phyloP scores from a whole-genome alignment of 2,329 filamentous ascomycete genomes.

The Ascocoryne sarcoides region DNA sequence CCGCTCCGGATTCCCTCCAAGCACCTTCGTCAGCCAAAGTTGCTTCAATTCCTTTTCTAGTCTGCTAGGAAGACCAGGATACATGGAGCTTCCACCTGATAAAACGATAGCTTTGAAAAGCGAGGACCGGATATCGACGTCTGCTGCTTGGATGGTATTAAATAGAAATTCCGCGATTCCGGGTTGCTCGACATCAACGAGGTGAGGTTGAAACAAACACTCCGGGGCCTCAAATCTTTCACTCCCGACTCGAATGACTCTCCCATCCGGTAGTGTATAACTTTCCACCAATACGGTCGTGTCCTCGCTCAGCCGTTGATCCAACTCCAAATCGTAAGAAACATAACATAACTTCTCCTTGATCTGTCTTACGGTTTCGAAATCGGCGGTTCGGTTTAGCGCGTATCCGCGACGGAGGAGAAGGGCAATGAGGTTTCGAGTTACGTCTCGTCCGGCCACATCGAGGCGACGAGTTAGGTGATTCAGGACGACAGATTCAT shows the following conservation, averaged over 20 bases:
- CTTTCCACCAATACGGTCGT: constrained; percentile 95
- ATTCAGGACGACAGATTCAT: constrained; percentile 95
- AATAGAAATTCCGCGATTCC: constrained; percentile 96
- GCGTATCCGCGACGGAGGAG: constrained; percentile 91
- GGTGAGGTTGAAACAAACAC: constrained; percentile 95
- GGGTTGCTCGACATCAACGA: constrained; percentile 94
- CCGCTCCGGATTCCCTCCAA: constrained; percentile 86
- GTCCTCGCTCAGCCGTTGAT: constrained; percentile 93
- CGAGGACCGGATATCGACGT: constrained; percentile 88
- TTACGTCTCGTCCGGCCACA: constrained; percentile 93
- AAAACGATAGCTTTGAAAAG: constrained; percentile 97
- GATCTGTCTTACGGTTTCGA: constrained; percentile 97
- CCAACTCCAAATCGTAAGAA: constrained; percentile 92
- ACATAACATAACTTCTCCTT: constrained; percentile 99
- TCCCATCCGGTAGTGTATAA: constrained; percentile 93
- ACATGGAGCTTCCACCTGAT: constrained; percentile 97
- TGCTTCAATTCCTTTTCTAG: constrained; percentile 99
- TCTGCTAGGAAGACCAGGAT: constrained; percentile 86
- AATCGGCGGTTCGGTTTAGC: constrained; percentile 95
- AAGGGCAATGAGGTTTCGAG: constrained; percentile 93
- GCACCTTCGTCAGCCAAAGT: constrained; percentile 87
- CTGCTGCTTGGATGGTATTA: constrained; percentile 95
- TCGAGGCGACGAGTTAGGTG: constrained; percentile 91
- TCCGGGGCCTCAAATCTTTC: constrained; percentile 97
- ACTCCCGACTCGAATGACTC: constrained; percentile 90